Conservation (phyloP, 768 basidiomycete species). For the Suillus subluteus region DNA sequence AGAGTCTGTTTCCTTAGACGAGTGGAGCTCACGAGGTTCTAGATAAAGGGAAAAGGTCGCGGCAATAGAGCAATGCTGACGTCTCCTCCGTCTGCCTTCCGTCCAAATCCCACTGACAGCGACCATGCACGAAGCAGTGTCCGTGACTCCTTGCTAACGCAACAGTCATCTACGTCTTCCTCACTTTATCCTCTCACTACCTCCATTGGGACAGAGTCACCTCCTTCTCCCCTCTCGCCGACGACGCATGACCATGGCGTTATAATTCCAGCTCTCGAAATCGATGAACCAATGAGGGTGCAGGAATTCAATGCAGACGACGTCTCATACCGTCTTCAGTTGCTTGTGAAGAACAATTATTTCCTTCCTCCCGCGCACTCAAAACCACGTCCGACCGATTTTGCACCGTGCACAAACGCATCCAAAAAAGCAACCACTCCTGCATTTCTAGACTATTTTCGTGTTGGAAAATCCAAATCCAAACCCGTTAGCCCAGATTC, state of each 20-base stretch:
- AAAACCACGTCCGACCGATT: slow-evolving; percentile 73
- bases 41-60: slow-evolving; percentile 41
- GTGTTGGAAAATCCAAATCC: slow-evolving; percentile 66
- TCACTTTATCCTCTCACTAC: slow-evolving; percentile 80
- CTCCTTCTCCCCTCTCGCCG: slow-evolving; percentile 59
- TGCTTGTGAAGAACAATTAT: slow-evolving; percentile 86
- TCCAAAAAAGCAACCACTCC: slow-evolving; percentile 51
- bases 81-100: slow-evolving; percentile 38
- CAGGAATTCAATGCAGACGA: slow-evolving; percentile 72
- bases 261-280: slow-evolving; percentile 49
- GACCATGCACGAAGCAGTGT: slow-evolving; percentile 57
- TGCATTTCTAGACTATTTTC: slow-evolving; percentile 71
- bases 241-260: slow-evolving; percentile 44
- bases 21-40: slow-evolving; percentile 14
- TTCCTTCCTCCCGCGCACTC: slow-evolving; percentile 87
- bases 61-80: slow-evolving; percentile 38
- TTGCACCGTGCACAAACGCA: slow-evolving; percentile 42
- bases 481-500: slow-evolving; percentile 57
- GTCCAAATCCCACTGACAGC: slow-evolving; percentile 26
- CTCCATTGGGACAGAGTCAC: slow-evolving; percentile 67
- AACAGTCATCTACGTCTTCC: slow-evolving; percentile 69
- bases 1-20: not conserved
- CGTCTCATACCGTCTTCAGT: slow-evolving; percentile 80
- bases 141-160: slow-evolving; percentile 58
- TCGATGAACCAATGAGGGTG: slow-evolving; percentile 48